phyloP scores from a whole-genome alignment of 768 basidiomycete genomes.

The Pilatotrama ljubarskyi region DNA sequence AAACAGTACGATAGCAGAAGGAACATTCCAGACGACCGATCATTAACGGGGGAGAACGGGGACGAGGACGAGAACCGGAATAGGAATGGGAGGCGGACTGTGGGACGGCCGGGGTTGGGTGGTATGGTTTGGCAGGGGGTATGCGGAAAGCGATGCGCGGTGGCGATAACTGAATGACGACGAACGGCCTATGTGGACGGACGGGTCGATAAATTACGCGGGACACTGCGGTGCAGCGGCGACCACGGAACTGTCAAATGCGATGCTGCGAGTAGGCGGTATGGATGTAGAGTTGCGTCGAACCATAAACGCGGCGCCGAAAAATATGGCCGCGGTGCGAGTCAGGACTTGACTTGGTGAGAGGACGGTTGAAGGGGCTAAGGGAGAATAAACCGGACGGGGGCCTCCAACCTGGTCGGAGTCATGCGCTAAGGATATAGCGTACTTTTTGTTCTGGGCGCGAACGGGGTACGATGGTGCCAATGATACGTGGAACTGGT shows the following conservation, averaged over 20 bases:
- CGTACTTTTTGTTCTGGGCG: not conserved
- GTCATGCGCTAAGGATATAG: not conserved
- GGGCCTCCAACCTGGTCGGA: not conserved
- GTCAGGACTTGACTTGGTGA: not conserved
- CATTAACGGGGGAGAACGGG: not conserved
- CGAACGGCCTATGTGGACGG: constrained; percentile 15
- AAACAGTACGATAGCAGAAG: constrained; percentile 3
- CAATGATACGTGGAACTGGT: not conserved
- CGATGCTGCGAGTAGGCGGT: not conserved
- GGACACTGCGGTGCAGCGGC: not conserved
- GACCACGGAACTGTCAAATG: constrained; percentile 7
- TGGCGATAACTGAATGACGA: constrained; percentile 13
- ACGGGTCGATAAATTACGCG: constrained; percentile 20
- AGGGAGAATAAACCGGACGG: not conserved
- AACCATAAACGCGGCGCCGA: constrained; percentile 8
- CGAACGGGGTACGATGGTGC: not conserved
- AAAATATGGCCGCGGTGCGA: constrained; percentile 11
- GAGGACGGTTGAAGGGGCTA: not conserved
- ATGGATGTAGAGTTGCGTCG: not conserved
- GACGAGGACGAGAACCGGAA: not conserved
- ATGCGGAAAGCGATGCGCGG: not conserved
- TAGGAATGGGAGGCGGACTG: too few species aligned
- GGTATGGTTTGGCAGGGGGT: not conserved
- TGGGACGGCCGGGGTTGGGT: not conserved
- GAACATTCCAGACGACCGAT: constrained; percentile 7